phyloP scores from a whole-genome alignment of 192 early-diverging fungal species.

The Coemansia guatemalensis region DNA sequence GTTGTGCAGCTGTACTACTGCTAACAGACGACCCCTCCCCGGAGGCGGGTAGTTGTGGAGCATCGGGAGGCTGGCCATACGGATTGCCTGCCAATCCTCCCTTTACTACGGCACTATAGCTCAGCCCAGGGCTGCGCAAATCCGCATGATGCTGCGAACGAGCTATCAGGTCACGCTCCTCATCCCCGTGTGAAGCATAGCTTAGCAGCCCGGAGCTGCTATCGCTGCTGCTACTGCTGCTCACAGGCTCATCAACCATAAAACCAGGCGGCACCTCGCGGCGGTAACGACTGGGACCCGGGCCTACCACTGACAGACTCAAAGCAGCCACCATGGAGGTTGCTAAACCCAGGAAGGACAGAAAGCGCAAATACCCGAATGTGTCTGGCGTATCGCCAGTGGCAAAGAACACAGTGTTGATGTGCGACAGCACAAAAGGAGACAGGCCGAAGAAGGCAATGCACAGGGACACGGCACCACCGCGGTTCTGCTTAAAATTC shows the following conservation, averaged over 20 bases:
- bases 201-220: slow-evolving; percentile 26
- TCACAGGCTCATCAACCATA: slow-evolving; percentile 22
- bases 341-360: slow-evolving; percentile 35
- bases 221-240: slow-evolving; percentile 11
- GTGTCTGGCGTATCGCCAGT: slow-evolving; percentile 38
- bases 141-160: slow-evolving; percentile 1
- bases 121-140: neutral
- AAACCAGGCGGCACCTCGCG: slow-evolving; percentile 41
- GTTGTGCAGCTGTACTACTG: slow-evolving; percentile 1
- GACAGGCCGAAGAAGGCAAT: slow-evolving; percentile 67
- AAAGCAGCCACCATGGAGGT: slow-evolving; percentile 32
- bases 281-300: slow-evolving; percentile 44
- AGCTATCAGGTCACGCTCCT: slow-evolving; percentile 24
- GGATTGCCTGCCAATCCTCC: neutral
- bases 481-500: slow-evolving; percentile 59
- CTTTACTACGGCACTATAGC: neutral
- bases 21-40: neutral
- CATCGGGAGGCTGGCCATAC: neutral
- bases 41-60: neutral
- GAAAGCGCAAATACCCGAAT: slow-evolving; percentile 46
- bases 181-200: slow-evolving; percentile 12
- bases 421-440: slow-evolving; percentile 60
- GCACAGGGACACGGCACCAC: slow-evolving; percentile 60
- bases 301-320: slow-evolving; percentile 41
- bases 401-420: slow-evolving; percentile 57